A percentile compares a stretch with the other conserved stretches of the same genome.
Conservation (phyloP, 2,329 filamentous ascomycete genomes). For the Alternaria incomplexa region DNA sequence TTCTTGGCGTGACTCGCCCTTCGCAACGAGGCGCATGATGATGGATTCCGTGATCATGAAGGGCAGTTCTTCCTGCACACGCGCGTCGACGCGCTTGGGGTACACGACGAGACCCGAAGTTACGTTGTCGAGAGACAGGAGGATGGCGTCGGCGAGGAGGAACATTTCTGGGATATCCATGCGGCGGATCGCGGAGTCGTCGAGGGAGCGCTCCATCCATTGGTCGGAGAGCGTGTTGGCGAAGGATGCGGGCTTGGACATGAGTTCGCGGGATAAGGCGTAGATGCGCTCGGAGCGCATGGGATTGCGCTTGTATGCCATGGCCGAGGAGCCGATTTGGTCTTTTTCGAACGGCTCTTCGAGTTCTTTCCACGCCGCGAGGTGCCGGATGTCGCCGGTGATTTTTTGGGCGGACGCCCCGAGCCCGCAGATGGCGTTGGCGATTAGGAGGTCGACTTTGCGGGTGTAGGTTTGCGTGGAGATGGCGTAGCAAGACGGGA, state of each 20-base stretch:
- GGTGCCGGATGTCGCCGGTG: slow-evolving; percentile 73
- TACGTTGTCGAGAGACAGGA: slow-evolving; percentile 74
- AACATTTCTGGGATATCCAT: slow-evolving; percentile 58
- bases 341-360: slow-evolving; percentile 83
- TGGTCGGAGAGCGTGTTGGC: slow-evolving; percentile 72
- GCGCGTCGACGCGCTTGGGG: slow-evolving; percentile 69
- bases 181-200: slow-evolving; percentile 74
- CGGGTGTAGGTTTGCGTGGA: slow-evolving; percentile 78
- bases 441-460: slow-evolving; percentile 82
- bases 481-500: slow-evolving; percentile 66
- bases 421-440: slow-evolving; percentile 79
- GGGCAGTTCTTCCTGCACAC: slow-evolving; percentile 75
- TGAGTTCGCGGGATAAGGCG: slow-evolving; percentile 62
- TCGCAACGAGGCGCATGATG: slow-evolving; percentile 71
- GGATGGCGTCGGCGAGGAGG: slow-evolving; percentile 61
- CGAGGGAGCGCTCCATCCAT: slow-evolving; percentile 79
- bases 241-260: slow-evolving; percentile 62
- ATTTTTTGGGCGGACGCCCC: slow-evolving; percentile 81
- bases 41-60: slow-evolving; percentile 76
- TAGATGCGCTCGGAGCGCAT: slow-evolving; percentile 68
- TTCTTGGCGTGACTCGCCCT: slow-evolving; percentile 76
- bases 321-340: slow-evolving; percentile 59
- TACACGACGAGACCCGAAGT: slow-evolving; percentile 78
- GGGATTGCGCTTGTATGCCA: slow-evolving; percentile 70
- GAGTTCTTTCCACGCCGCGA: slow-evolving; percentile 79